phyloP scores from a whole-genome alignment of 1,284 basidiomycete genomes.

The Pisolithus thermaeus region DNA sequence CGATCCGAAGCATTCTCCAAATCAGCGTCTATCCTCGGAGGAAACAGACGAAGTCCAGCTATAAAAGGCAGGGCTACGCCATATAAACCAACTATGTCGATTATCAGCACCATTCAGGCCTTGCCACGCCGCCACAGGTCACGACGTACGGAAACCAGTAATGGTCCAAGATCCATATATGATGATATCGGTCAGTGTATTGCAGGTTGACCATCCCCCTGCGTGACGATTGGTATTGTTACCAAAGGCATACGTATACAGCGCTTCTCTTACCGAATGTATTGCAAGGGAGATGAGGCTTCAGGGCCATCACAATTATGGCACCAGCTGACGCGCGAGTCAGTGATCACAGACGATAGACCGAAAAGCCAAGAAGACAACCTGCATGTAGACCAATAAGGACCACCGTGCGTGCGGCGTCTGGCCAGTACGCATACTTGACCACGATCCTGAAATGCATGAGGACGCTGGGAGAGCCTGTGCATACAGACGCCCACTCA shows the following conservation, averaged over 20 bases:
- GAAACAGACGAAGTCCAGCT: conserved; percentile 14
- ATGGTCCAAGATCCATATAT: conserved; percentile 36
- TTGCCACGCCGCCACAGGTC: not conserved
- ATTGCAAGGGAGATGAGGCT: conserved; percentile 35
- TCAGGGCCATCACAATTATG: conserved; percentile 30
- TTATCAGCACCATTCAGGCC: not conserved
- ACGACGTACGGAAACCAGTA: conserved; percentile 29
- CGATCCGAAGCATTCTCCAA: not conserved
- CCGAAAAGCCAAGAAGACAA: not conserved
- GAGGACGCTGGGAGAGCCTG: not conserved
- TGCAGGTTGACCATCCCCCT: conserved; percentile 33
- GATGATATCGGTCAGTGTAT: conserved; percentile 28
- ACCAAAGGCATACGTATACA: not conserved
- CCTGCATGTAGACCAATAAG: conserved; percentile 6
- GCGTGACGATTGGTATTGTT: conserved; percentile 3
- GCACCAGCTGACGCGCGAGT: conserved; percentile 17
- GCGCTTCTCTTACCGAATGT: conserved; percentile 31
- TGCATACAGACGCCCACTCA: conserved; percentile 18
- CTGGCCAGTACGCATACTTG: conserved; percentile 38
- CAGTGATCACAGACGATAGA: not conserved
- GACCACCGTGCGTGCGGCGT: conserved; percentile 30
- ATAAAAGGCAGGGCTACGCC: conserved; percentile 26
- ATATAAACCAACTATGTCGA: conserved; percentile 28
- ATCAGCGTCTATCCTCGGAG: conserved; percentile 5
- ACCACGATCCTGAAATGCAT: conserved; percentile 39